Conservation (phyloP, 2,329 filamentous ascomycete genomes). For the Cordyceps farinosa region DNA sequence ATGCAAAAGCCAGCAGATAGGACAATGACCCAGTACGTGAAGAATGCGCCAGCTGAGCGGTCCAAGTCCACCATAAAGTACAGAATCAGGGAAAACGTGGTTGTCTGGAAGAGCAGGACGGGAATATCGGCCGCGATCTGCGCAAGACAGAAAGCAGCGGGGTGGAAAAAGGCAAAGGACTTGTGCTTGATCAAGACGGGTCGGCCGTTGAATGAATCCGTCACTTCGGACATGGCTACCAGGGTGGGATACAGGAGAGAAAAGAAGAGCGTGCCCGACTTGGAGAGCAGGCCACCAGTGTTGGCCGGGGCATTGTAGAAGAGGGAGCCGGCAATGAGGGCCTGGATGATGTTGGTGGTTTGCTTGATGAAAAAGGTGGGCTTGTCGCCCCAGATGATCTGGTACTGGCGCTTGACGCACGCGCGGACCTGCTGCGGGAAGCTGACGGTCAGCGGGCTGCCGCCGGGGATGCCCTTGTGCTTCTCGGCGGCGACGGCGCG, state of each 20-base stretch:
- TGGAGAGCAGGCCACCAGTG: conserved; percentile 59
- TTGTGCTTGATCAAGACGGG: conserved; percentile 59
- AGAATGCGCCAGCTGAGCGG: conserved; percentile 68
- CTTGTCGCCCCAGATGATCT: conserved; percentile 63
- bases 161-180: conserved; percentile 54
- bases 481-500: conserved; percentile 52
- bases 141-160: conserved; percentile 56
- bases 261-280: conserved; percentile 62
- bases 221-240: conserved; percentile 64
- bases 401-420: conserved; percentile 58
- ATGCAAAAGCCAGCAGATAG: conserved; percentile 52
- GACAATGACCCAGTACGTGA: conserved; percentile 58
- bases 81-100: conserved; percentile 52
- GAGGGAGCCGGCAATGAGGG: conserved; percentile 61
- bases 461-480: conserved; percentile 48
- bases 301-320: conserved; percentile 62
- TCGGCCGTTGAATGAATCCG: conserved; percentile 57
- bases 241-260: conserved; percentile 60
- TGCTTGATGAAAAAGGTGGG: conserved; percentile 62
- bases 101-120: conserved; percentile 55
- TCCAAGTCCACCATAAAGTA: conserved; percentile 69
- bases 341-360: conserved; percentile 52
- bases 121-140: conserved; percentile 54
- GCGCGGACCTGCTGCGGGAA: conserved; percentile 54
- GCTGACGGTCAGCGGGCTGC: conserved; percentile 53